These are phyloP conservation scores for Venturia oleaginea DNA, from an alignment of 2,329 filamentous ascomycete species.

Conservation along the genomic window DNA sequence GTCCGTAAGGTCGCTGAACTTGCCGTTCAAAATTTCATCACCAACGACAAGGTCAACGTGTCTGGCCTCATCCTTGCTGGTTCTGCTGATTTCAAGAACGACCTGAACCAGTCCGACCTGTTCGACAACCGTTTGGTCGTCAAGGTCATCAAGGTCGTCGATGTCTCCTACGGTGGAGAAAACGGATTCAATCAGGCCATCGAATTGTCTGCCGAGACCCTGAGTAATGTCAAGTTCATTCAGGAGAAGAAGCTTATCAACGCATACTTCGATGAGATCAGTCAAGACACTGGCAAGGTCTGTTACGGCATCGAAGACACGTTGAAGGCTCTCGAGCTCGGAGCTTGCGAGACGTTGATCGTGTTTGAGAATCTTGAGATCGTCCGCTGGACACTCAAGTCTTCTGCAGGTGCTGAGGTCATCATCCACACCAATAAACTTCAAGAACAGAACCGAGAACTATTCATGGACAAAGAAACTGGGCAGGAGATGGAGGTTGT, in stretches of 20 bases:
- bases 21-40: constrained; percentile 98
- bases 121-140: constrained; percentile 84
- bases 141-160: constrained; percentile 99
- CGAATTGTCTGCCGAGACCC: constrained; percentile 85
- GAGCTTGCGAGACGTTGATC: constrained; percentile 88
- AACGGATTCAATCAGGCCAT: constrained; percentile 99
- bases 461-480: constrained; percentile 92
- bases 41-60: constrained; percentile 96
- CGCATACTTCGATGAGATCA: constrained; percentile 98
- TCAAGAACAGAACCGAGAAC: constrained; percentile 68
- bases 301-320: constrained; percentile 96
- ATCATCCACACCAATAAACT: constrained; percentile 82
- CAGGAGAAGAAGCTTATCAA: constrained; percentile 99
- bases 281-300: constrained; percentile 90
- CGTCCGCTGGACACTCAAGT: constrained; percentile 83
- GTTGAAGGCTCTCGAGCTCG: constrained; percentile 89
- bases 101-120: constrained; percentile 93
- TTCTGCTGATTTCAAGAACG: constrained; percentile 99
- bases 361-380: constrained; percentile 97
- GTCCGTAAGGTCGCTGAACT: constrained; percentile 97
- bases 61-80: constrained; percentile 90
- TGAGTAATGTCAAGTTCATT: constrained; percentile 99
- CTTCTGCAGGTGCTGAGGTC: constrained; percentile 60
- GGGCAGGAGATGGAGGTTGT: constrained; percentile 96
- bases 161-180: constrained; percentile 97